A percentile compares a stretch with the other conserved stretches of the same genome.
Evolutionary conservation across 179 eudicot species (phyloP).

Genomic region (Beta lomatogona): DNA sequence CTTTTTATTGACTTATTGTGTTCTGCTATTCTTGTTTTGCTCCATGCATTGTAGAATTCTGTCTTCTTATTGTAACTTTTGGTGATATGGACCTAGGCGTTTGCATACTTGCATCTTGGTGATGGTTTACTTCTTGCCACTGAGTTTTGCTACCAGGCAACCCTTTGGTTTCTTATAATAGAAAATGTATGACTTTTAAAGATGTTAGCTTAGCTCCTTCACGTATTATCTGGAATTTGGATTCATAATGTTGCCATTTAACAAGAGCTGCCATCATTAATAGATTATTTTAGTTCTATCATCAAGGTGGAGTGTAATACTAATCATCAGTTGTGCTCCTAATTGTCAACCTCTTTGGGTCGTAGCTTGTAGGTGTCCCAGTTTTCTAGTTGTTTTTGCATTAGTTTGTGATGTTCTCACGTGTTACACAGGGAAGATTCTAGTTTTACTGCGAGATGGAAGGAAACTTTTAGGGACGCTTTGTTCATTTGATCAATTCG

Average conservation of each 20-base stretch:
- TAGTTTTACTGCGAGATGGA: conserved; percentile 86
- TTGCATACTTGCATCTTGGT: background rate
- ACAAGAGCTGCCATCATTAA: no score
- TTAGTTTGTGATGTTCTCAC: background rate
- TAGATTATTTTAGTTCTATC: background rate
- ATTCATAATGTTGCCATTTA: no score
- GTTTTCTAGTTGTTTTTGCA: background rate
- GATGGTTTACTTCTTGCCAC: background rate
- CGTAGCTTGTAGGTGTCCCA: background rate
- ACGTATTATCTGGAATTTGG: background rate
- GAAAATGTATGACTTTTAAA: background rate
- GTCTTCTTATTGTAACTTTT: background rate
- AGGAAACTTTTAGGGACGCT: conserved; percentile 86
- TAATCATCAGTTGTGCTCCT: background rate
- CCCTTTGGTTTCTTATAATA: background rate
- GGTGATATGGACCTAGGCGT: background rate
- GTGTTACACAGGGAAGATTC: conserved; percentile 68
- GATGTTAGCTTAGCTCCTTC: background rate
- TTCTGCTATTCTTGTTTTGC: background rate
- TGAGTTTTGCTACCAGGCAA: background rate
- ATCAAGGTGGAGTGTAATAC: background rate
- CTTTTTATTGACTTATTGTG: background rate
- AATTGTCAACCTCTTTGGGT: background rate
- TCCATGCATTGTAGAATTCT: background rate
- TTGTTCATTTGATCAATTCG: conserved; percentile 94